Conservation (phyloP, 208 protist genomes). For the Porcisia deanei region DNA sequence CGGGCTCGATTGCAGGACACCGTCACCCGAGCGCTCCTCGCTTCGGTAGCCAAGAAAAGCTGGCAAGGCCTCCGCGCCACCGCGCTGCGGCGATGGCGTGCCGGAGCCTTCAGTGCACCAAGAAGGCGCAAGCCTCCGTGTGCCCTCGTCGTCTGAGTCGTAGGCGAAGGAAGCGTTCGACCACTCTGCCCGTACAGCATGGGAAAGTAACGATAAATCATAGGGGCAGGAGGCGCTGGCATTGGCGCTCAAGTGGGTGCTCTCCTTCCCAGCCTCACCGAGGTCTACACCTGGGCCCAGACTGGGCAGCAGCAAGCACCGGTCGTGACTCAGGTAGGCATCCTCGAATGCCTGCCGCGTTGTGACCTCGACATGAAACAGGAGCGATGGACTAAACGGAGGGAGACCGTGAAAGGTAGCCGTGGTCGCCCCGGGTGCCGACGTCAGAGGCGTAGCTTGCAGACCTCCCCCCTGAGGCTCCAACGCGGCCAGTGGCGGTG, state of each 20-base stretch:
- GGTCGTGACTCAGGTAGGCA: conserved; percentile 48
- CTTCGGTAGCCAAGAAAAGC: conserved; percentile 12
- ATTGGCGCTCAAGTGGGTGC: conserved; percentile 2
- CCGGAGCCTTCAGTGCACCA: background rate
- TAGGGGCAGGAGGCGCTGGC: conserved; percentile 27
- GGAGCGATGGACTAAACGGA: conserved; percentile 33
- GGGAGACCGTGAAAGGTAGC: conserved; percentile 18
- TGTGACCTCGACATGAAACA: conserved; percentile 63
- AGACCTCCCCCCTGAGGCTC: background rate
- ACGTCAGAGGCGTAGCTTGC: background rate
- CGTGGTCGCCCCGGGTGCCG: background rate
- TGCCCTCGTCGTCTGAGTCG: background rate
- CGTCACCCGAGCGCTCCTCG: conserved; percentile 5
- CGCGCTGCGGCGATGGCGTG: conserved; percentile 13
- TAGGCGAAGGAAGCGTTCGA: conserved; percentile 10
- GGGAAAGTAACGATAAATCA: conserved; percentile 36
- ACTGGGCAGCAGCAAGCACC: conserved; percentile 28
- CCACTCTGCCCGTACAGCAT: conserved; percentile 36
- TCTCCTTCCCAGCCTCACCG: conserved; percentile 4
- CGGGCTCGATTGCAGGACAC: background rate
- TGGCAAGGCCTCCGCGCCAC: background rate
- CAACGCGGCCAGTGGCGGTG: background rate
- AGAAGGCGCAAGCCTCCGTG: background rate
- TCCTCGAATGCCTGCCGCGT: conserved; percentile 55
- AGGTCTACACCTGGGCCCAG: conserved; percentile 7